A percentile compares a stretch with the other conserved stretches of the same genome.
Evolutionary conservation across 768 basidiomycete species (phyloP).

Genomic region (Coprinopsis cinerea): DNA sequence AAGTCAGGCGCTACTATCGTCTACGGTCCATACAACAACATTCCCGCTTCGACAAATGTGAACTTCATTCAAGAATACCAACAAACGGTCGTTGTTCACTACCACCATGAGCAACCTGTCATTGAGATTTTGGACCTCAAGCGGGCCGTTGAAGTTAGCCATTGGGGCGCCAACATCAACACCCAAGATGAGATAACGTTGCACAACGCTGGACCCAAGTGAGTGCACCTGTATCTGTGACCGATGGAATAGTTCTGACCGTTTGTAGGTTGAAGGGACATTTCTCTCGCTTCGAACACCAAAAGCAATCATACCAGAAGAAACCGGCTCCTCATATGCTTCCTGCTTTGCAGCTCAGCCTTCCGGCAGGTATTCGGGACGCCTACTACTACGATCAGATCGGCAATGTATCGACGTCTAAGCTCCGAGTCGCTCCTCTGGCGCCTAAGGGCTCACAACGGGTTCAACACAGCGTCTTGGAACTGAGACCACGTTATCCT

Average conservation of each 20-base stretch:
- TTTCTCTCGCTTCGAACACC: conserved; percentile 88
- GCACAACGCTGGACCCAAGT: conserved; percentile 90
- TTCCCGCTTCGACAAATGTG: conserved; percentile 55
- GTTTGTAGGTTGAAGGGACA: conserved; percentile 80
- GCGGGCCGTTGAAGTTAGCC: conserved; percentile 85
- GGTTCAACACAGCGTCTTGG: conserved; percentile 61
- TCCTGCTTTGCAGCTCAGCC: conserved; percentile 64
- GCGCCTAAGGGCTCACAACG: conserved; percentile 48
- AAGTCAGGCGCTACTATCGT: conserved; percentile 79
- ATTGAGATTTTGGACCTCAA: conserved; percentile 67
- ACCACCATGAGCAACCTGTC: conserved; percentile 76
- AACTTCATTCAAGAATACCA: conserved; percentile 59
- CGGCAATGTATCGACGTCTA: conserved; percentile 96
- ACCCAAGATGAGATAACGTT: conserved; percentile 83
- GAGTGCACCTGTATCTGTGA: conserved; percentile 26
- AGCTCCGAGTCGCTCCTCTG: conserved; percentile 65
- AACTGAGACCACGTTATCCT: conserved; percentile 87
- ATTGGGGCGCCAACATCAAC: conserved; percentile 95
- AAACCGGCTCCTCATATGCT: conserved; percentile 66
- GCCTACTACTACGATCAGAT: conserved; percentile 89
- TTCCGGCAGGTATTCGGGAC: conserved; percentile 77
- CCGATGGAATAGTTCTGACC: conserved; percentile 8
- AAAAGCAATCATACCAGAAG: conserved; percentile 67
- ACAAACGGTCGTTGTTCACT: conserved; percentile 68
- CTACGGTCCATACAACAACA: conserved; percentile 81